Base-by-base conservation (phyloP, 352 stramenopile species). In the Globisporangium okanoganense region DNA sequence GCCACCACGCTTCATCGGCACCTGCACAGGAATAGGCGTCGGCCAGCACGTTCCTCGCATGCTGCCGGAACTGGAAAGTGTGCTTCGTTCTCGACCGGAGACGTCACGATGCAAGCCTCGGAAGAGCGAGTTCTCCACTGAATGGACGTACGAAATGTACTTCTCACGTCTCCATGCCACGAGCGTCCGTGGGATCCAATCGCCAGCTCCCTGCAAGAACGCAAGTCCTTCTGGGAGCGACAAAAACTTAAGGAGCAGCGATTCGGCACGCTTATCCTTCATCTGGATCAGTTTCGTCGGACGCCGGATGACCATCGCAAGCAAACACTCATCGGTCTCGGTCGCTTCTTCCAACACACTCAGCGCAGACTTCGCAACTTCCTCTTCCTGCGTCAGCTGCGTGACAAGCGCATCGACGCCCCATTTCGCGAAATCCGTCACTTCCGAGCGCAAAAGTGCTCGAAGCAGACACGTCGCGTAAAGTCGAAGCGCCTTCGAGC, bases 371-470 rank as follows among this genome's bases (percentile, higher is more conserved):
- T 89, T 90, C 10, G 87, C 87, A 33, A 96, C 85, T 25, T 91
- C 85, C 27, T 90, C 78, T 63, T 96, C 87, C 60, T 96, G 86
- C 18, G 85, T 90, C 8, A 96, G 66, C 48, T 96, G 87, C 2
- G 82, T 92, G 12, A 96, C 82, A 27, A 96, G 64, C 16, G 82
- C 85, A 44, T 96, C 87, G 31, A 96, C 90, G 31, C 87, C 87
- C 87, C 87, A 96, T 58, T 92, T 90, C 31, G 85, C 84, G 74
- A 96, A 96, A 59, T 94, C 87, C 5, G 78, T 73, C n/a, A 95
- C 87, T 58, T 96, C 83, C 1, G 83, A 92, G 10, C 87, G 87
- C 29, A 96, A 58, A 29, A 96, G 65, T 10, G 87, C 87, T 9
- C 87, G 82, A 8, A 96, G 58, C 13, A 96, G 71, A 59, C 87